Evolutionary conservation across 306 rosid genomes (phyloP), one percentile per base, ranked within the genome.

Genomic region (Elaeagnus macrophylla): DNA sequence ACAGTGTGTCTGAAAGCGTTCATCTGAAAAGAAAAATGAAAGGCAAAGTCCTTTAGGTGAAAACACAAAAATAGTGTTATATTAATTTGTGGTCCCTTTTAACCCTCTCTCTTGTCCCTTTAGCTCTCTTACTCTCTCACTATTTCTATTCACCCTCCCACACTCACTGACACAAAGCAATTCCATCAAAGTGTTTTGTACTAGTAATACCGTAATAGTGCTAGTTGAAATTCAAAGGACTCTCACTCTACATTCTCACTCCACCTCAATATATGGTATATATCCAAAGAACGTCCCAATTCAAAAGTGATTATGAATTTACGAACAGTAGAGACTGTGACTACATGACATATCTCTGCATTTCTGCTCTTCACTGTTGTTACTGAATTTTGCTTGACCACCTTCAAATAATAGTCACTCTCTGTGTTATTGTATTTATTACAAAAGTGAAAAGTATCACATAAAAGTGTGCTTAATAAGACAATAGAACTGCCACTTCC

Each of bases 271-370:
- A 77, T 61, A 74, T 69, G 57, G 53, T 59, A 70, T 48, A n/a
- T 25, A 25, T 25, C 32, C 32, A 25, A 25, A 25, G 32, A 25
- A 25, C 32, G n/a, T n/a, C n/a, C 4, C 32, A 25, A 25, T 25
- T 25, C 32, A 25, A 25, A 25, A 25, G 32, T 25, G 32, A 25
- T 25, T 1, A 25, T 25, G 32, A 67, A 60, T 9, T 15, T n/a
- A 56, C 74, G 65, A 67, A 84, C 88, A 84, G 85, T 79, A 72
- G 35, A 80, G 77, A 79, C 85, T 84, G 81, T 79, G 77, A 79
- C 88, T 79, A 66, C 16, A 39, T 74, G 18, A 42, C 72, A 46
- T 65, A 55, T 83, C 86, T 83, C 89, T 79, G 85, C 78, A 70
- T 76, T 79, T 79, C 75, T 72, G 51, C 68, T 74, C 65, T 60